These are phyloP conservation scores for Rasamsonia emersonii DNA, from an alignment of 2,329 filamentous ascomycete genomes.

Conservation along the genomic window DNA sequence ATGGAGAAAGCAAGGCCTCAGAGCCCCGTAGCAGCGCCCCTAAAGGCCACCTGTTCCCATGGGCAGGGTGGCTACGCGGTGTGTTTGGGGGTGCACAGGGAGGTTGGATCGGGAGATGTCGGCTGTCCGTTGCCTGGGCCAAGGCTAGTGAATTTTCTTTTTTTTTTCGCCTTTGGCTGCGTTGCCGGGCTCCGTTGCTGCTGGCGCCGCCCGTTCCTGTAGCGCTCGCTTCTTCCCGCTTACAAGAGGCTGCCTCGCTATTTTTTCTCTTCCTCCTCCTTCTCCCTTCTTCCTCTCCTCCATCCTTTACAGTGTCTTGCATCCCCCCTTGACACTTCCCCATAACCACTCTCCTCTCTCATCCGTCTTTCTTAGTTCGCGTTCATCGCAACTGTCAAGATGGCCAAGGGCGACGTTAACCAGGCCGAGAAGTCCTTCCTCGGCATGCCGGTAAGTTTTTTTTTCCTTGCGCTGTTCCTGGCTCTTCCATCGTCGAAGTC, in stretches of 20 bases:
- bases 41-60: no score
- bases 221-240: slow-evolving; percentile 27
- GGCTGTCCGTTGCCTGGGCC: slow-evolving; percentile 22
- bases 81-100: slow-evolving; percentile 9
- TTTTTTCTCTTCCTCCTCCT: slow-evolving; percentile 33
- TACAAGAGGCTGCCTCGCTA: slow-evolving; percentile 28
- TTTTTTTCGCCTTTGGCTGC: slow-evolving; percentile 1
- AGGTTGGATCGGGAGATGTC: slow-evolving; percentile 30
- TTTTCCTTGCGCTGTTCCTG: slow-evolving; percentile 9
- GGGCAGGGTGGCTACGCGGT: no score
- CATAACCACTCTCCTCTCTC: slow-evolving; percentile 29
- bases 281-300: slow-evolving; percentile 24
- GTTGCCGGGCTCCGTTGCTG: background rate
- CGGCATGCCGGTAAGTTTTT: slow-evolving; percentile 42
- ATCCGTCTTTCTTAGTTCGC: slow-evolving; percentile 26
- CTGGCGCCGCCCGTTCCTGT: slow-evolving; percentile 22
- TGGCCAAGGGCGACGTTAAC: slow-evolving; percentile 40
- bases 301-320: no score
- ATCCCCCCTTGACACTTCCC: slow-evolving; percentile 25
- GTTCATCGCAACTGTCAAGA: slow-evolving; percentile 32
- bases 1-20: no score
- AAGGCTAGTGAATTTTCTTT: slow-evolving; percentile 14
- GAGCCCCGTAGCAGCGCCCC: no score
- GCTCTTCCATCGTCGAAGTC: slow-evolving; percentile 2
- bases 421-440: slow-evolving; percentile 47